phyloP scores from a whole-genome alignment of 176 grass and related monocot genomes.

The Paspalum notatum region DNA sequence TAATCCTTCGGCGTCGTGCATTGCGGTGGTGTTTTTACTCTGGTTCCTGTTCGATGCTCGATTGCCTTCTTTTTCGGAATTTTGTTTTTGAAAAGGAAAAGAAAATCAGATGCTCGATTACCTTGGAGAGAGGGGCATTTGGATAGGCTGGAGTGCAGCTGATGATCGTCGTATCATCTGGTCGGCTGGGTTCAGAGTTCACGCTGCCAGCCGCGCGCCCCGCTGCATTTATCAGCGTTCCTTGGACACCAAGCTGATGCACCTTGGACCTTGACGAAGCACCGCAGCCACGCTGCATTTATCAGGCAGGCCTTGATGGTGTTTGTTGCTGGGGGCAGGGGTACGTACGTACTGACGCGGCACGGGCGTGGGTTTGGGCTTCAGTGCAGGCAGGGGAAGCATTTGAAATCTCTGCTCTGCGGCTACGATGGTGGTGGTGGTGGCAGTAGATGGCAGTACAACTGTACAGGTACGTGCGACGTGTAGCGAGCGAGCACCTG shows the following conservation, averaged over 20 bases:
- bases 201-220: not conserved
- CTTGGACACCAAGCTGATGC: not conserved
- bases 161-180: too few relatives aligned
- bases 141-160: not conserved
- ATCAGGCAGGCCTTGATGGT: not conserved
- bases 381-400: not conserved
- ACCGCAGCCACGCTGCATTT: too few relatives aligned
- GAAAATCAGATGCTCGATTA: too few relatives aligned
- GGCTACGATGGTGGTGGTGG: not conserved
- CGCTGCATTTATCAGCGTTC: not conserved
- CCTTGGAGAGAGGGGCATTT: too few relatives aligned
- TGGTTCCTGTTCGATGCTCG: not conserved
- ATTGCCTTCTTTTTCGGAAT: too few relatives aligned
- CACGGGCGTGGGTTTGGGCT: not conserved
- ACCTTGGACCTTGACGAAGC: not conserved
- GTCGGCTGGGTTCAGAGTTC: not conserved
- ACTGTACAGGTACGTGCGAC: too few relatives aligned
- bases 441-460: not conserved
- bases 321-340: not conserved
- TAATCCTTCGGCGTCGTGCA: not conserved
- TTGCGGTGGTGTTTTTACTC: not conserved
- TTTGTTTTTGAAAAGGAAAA: too few relatives aligned
- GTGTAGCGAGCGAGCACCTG: too few relatives aligned
- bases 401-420: not conserved
- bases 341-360: too few relatives aligned